Base-by-base conservation (phyloP, 495 filamentous ascomycete species). In the Poronia punctata region DNA sequence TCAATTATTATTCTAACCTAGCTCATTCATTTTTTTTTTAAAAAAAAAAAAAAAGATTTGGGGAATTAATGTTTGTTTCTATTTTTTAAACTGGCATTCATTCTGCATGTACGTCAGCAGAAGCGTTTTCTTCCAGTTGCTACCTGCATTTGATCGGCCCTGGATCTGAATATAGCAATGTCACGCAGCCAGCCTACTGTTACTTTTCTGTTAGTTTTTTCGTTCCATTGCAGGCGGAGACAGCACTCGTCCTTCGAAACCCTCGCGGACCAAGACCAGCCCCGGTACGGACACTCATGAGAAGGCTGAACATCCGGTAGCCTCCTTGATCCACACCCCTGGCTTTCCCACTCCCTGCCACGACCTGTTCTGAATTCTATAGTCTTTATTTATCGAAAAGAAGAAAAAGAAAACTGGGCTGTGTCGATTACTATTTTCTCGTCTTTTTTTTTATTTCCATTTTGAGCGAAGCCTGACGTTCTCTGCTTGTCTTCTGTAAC, bases 111-210 rank as follows among this genome's bases (percentile, higher is more conserved):
- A n/a, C n/a, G n/a, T n/a, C n/a, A n/a, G n/a, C n/a, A n/a, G n/a
- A n/a, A n/a, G n/a, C n/a, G n/a, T n/a, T 37, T 49, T 43, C 37
- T 35, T 42, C 38, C 34, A 3, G 29, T 34, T 22, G 30, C 40
- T 48, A 35, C 45, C 43, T 34, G 51, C 46, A 53, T 48, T 48
- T 21, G 47, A 53, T 56, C 55, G 52, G 49, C 52, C 55, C 49
- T 51, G 33, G 34, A 51, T 62, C 60, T 68, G 56, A 64, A 67
- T 65, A 67, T 66, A 68, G 64, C 65, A 70, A 64, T 61, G 65
- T 65, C 61, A 57, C 57, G 60, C 52, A 55, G 43, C 47, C 50
- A 46, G 44, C 49, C 51, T 55, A 40, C 27, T 40, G 38, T 38
- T 52, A 45, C 45, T 56, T 45, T 24, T 52, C 48, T 45, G 53